phyloP scores from a whole-genome alignment of 345 rosid species.

The Ceriops zippeliana region DNA sequence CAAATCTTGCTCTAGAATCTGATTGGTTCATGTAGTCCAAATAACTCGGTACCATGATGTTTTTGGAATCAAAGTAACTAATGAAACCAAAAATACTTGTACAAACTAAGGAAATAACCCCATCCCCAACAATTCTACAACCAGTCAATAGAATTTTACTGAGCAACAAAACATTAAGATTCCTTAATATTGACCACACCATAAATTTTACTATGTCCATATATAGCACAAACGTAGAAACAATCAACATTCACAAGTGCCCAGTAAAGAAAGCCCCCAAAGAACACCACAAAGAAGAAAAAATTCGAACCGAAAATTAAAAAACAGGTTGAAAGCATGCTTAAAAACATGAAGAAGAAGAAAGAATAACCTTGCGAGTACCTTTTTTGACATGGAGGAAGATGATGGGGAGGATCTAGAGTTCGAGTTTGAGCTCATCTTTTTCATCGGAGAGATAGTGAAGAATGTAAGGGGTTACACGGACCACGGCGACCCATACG shows the following conservation, averaged over 20 bases:
- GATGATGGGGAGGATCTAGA: conserved; percentile 25
- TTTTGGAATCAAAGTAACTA: not conserved
- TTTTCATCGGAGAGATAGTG: conserved; percentile 55
- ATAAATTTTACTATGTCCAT: too few species aligned
- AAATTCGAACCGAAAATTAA: not conserved
- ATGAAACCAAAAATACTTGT: not conserved
- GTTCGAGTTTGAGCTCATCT: conserved; percentile 76
- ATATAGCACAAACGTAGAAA: too few species aligned
- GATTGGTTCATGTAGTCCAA: not conserved
- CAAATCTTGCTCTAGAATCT: conserved; percentile 7
- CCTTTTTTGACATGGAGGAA: conserved; percentile 8
- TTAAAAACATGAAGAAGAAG: not conserved
- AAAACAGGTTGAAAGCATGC: not conserved
- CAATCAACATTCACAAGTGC: too few species aligned
- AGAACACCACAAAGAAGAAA: not conserved
- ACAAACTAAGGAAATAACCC: not conserved
- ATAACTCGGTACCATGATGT: not conserved
- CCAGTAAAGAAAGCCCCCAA: too few species aligned
- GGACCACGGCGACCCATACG: conserved; percentile 55
- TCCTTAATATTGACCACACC: too few species aligned
- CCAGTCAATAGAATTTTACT: too few species aligned
- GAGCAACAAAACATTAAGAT: too few species aligned
- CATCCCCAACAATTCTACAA: not conserved
- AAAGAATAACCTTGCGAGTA: not conserved
- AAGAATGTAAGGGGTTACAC: conserved; percentile 67